These are phyloP conservation scores for Pseudisothecium myosuroides DNA, from an alignment of 225 moss, liverwort and hornwort species.

Conservation along the genomic window DNA sequence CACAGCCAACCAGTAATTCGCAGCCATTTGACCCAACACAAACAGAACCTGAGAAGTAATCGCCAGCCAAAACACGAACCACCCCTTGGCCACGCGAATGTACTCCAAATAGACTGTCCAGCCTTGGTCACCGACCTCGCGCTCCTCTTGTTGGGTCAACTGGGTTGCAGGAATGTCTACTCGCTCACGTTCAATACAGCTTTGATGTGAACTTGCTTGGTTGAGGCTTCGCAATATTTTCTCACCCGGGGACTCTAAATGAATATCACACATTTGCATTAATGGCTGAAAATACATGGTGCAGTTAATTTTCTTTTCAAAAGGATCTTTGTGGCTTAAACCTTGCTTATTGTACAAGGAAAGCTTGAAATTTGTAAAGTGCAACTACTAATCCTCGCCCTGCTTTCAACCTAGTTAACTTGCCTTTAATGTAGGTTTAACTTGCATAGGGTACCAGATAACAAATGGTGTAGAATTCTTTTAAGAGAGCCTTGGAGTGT, in stretches of 20 bases:
- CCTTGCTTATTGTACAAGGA: background rate
- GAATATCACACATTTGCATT: background rate
- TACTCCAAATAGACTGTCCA: constrained; percentile 29
- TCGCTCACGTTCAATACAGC: background rate
- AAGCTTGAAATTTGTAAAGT: background rate
- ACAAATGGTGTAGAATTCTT: background rate
- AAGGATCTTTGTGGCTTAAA: background rate
- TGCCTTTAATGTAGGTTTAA: background rate
- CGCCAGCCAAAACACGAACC: constrained; percentile 9
- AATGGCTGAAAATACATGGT: background rate
- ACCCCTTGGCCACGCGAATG: constrained; percentile 26
- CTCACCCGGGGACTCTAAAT: background rate
- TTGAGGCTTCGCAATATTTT: background rate
- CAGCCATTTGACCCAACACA: constrained; percentile 31
- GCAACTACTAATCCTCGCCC: background rate
- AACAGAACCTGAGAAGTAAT: constrained; percentile 8
- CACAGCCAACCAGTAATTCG: constrained; percentile 45
- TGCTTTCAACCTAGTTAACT: background rate
- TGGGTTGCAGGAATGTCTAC: constrained; percentile 8
- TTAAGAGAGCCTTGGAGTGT: background rate
- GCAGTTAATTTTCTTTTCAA: background rate
- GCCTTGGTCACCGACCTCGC: constrained; percentile 44
- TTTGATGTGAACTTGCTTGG: background rate
- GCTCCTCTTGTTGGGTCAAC: constrained; percentile 45
- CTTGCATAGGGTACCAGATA: background rate